Evolutionary conservation across 169 alveolate species (phyloP), one percentile per base, ranked within the genome.

Genomic region (Eimeria sp.): DNA sequence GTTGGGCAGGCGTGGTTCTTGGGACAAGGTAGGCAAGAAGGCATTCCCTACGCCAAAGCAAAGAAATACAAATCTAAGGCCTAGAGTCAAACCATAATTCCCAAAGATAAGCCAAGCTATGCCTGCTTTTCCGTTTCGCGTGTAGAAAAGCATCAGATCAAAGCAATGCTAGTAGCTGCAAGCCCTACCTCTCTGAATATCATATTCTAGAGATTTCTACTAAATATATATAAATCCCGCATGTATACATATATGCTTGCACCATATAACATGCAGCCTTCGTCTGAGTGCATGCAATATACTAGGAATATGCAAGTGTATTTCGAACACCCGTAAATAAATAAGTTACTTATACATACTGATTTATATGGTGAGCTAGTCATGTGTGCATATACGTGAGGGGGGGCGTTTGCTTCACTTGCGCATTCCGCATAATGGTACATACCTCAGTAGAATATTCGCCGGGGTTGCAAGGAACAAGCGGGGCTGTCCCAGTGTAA

Each of bases 1-100:
- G 89, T 80, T 80, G 89, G 89, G 18, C 89, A 80, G 65, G 89
- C 89, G n/a, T 43, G 58, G 45, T 80, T 80, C 45, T 51, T 45
- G 0, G 89, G 70, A 47, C 89, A 80, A 22, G 89, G 89, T 18
- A 47, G 25, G 45, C 89, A 80, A n/a, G 65, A 43, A 13, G 89
- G 49, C 30, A 22, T 47, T 80, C 89, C 89, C 89, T 80, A 25
- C 4, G 22, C 43, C 75, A 65, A 20, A 65, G 3, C 2, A 20
- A 65, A 25, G 43, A 34, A 65, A n/a, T 40, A 16, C 20, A 30
- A 14, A 5, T 57, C 30, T 34, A 34, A 75, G 34, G 58, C 57
- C 84, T 75, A 45, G 10, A 75, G 34, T 57, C 30, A 40, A 75
- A 65, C 43, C 75, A 7, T 65, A 65, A 3, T n/a, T 0, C 6